Evolutionary conservation across 768 basidiomycete species (phyloP).

Genomic region (Leccinum ochraceum): DNA sequence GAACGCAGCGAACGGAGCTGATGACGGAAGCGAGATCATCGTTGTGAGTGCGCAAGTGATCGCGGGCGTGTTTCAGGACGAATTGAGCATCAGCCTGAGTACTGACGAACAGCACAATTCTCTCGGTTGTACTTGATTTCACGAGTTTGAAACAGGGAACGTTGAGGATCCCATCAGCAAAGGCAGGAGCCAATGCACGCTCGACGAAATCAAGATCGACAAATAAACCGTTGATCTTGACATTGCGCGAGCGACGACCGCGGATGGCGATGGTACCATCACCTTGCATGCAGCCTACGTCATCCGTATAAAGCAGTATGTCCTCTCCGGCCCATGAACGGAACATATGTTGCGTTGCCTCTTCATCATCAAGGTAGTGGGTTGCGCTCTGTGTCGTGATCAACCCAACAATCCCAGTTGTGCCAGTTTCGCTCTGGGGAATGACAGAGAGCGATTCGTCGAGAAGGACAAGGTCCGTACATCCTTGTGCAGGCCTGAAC

Average conservation of each 20-base stretch:
- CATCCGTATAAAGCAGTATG: constrained; percentile 16
- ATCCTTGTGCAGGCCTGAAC: constrained; percentile 13
- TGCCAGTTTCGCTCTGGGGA: constrained; percentile 4
- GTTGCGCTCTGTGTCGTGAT: constrained; percentile 16
- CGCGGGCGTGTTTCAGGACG: constrained; percentile 15
- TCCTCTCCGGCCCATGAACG: constrained; percentile 17
- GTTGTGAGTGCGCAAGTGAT: constrained; percentile 9
- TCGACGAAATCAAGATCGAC: constrained; percentile 20
- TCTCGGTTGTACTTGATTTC: constrained; percentile 11
- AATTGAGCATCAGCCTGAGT: constrained; percentile 13
- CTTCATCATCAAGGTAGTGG: constrained; percentile 14
- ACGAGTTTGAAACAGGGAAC: constrained; percentile 15
- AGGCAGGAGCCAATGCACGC: constrained; percentile 18
- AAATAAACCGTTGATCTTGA: constrained; percentile 18
- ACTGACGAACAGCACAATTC: constrained; percentile 7
- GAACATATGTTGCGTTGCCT: constrained; percentile 17
- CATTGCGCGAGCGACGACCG: constrained; percentile 17
- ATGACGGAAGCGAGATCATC: constrained; percentile 13
- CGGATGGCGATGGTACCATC: constrained; percentile 16
- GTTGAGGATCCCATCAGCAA: constrained; percentile 8
- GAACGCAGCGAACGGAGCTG: constrained; percentile 12
- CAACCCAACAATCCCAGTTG: constrained; percentile 11
- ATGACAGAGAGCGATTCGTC: constrained; percentile 17
- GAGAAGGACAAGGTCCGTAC: constrained; percentile 14
- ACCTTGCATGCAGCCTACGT: constrained; percentile 19